Percentiles rank a stretch among this genome's conserved stretches.
phyloP scores from a whole-genome alignment of 495 filamentous ascomycete genomes.

The Platismatia glauca region DNA sequence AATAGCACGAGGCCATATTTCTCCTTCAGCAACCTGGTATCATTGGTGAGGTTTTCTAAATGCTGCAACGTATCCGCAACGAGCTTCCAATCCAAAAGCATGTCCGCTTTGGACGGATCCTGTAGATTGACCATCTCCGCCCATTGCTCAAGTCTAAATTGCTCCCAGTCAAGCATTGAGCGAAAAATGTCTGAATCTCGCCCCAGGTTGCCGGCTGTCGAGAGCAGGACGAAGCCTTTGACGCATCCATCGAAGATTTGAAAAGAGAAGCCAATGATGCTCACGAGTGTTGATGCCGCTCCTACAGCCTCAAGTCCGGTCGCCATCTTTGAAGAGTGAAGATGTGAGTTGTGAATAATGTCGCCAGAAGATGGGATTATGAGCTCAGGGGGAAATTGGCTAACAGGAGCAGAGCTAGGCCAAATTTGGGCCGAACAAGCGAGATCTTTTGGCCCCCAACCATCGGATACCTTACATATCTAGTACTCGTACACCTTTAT shows the following conservation, averaged over 20 bases:
- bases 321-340: neutral
- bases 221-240: conserved; percentile 27
- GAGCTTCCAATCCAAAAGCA: conserved; percentile 26
- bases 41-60: conserved; percentile 21
- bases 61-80: conserved; percentile 22
- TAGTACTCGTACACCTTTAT: too few relatives aligned
- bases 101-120: conserved; percentile 17
- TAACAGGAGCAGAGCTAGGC: neutral
- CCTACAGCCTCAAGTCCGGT: conserved; percentile 15
- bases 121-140: conserved; percentile 22
- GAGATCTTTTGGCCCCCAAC: neutral
- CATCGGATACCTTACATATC: too few relatives aligned
- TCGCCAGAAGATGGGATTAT: neutral
- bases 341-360: neutral
- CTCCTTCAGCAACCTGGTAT: conserved; percentile 14
- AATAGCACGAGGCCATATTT: conserved; percentile 21
- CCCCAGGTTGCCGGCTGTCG: conserved; percentile 23
- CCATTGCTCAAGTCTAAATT: conserved; percentile 26
- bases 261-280: conserved; percentile 16
- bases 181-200: conserved; percentile 25
- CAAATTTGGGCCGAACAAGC: neutral
- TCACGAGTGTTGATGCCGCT: conserved; percentile 14
- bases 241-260: conserved; percentile 25
- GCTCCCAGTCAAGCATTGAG: conserved; percentile 27
- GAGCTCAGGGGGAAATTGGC: neutral